Base-by-base conservation (phyloP, 2,329 filamentous ascomycete species). In the Cytospora leucostoma region DNA sequence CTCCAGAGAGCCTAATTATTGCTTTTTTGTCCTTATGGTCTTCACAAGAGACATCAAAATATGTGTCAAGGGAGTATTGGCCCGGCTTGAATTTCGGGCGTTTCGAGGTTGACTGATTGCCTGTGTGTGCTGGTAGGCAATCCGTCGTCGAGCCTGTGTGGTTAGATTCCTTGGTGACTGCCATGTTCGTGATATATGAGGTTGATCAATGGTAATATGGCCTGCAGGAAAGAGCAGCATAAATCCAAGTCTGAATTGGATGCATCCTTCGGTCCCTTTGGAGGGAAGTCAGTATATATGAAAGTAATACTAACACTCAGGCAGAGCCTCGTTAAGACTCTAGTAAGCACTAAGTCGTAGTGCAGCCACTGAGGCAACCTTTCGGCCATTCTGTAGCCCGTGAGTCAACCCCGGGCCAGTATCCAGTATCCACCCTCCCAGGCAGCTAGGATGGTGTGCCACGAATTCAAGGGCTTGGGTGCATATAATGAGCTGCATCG, bases 281-380 rank as follows among this genome's bases (percentile, higher is more conserved):
- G 37, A 27, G 37, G 37, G 15, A 38, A 32, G 50, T 10, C 55
- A 6, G 8, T 47, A 19, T 6, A 19, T 21, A 10, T 2, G 11
- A 12, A 47, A 44, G 34, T 52, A 61, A 33, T 35, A 49, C 35
- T 32, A 35, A 17, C 50, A 8, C n/a, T 34, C 8, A 11, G 11
- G 13, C 47, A 49, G 58, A 61, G 58, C 51, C 58, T 61, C 58
- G 49, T 34, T 47, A 1, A 12, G 21, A 17, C n/a, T 21, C 21
- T 19, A 19, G 40, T 47, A 47, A 27, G 27, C n/a, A 11, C 13
- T 40, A 17, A 40, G 1, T 40, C 40, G 27, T 55, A 47, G 47
- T 49, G 38, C 35, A 61, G 58, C 32, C 51, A 60, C 32, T 49
- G 38, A 61, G 51, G 51, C 58, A 61, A 49, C 58, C 58, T 55